Evolutionary conservation across 1,284 basidiomycete species (phyloP).

Genomic region (Cryptococcus neoformans): DNA sequence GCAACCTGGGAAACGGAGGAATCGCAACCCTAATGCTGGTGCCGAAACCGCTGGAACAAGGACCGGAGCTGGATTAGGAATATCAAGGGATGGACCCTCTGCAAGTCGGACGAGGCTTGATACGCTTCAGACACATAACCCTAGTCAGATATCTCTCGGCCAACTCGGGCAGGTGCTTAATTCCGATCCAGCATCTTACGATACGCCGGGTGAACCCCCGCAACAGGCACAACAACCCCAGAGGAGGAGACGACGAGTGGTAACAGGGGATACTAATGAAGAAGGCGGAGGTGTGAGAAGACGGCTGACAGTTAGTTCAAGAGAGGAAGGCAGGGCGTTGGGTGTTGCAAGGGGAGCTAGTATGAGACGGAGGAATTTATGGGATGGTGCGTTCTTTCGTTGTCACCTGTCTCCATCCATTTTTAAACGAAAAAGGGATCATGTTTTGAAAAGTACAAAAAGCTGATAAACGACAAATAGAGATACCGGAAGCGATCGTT

Average conservation of each 20-base stretch:
- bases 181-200: conserved; percentile 9
- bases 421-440: too few relatives aligned
- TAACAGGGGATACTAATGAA: conserved; percentile 16
- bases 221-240: background rate
- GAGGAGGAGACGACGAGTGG: conserved; percentile 27
- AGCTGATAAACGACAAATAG: background rate
- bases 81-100: background rate
- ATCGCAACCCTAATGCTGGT: conserved; percentile 1
- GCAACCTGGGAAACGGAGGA: background rate
- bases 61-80: background rate
- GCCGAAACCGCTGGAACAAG: background rate
- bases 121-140: conserved; percentile 18
- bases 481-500: conserved; percentile 19
- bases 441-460: too few relatives aligned
- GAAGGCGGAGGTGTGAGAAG: conserved; percentile 11
- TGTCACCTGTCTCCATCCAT: background rate
- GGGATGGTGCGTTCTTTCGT: conserved; percentile 35
- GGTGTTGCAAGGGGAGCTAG: conserved; percentile 42
- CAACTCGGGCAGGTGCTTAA: conserved; percentile 28
- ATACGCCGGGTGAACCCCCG: background rate
- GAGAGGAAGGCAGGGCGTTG: conserved; percentile 39
- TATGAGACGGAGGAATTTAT: conserved; percentile 44
- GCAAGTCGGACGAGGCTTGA: conserved; percentile 24
- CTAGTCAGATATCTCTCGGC: conserved; percentile 28
- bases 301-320: conserved; percentile 26